Evolutionary conservation across 2,329 filamentous ascomycete genomes (phyloP).

Genomic region (Fulvia fulva): DNA sequence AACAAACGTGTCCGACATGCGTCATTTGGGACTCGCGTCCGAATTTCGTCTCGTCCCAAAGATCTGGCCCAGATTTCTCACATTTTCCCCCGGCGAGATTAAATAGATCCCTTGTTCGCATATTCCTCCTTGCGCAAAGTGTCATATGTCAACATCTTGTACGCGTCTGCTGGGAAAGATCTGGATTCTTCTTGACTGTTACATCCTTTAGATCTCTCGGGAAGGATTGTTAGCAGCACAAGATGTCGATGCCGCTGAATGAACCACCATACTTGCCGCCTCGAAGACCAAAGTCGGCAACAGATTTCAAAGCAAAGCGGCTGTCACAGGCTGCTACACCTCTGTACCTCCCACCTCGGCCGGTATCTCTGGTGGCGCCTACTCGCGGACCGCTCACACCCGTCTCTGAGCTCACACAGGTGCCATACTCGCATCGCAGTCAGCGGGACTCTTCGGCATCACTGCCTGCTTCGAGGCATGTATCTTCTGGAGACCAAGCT

Average conservation of each 20-base stretch:
- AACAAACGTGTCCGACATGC: conserved; percentile 2
- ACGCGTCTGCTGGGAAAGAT: not conserved
- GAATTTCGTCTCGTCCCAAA: not conserved
- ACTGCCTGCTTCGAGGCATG: not conserved
- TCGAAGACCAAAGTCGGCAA: conserved; percentile 17
- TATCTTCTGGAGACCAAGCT: not conserved
- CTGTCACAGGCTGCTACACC: conserved; percentile 11
- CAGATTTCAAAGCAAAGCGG: conserved; percentile 12
- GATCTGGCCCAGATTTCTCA: not conserved
- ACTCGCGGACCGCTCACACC: conserved; percentile 1
- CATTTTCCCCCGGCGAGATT: not conserved
- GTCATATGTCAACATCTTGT: not conserved
- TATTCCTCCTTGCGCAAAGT: not conserved
- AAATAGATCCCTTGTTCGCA: not conserved
- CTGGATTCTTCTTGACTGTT: not conserved
- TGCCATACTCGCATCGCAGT: not conserved
- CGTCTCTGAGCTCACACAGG: not conserved
- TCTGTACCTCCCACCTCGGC: conserved; percentile 16
- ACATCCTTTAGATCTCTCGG: not conserved
- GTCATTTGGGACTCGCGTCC: conserved; percentile 3
- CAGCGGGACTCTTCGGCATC: not conserved
- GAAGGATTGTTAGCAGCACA: not conserved
- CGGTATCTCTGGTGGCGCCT: not conserved
- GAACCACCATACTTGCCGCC: conserved; percentile 12
- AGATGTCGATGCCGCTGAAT: not conserved